Evolutionary conservation across 2,329 filamentous ascomycete genomes (phyloP).

Genomic region (Metarhizium album): DNA sequence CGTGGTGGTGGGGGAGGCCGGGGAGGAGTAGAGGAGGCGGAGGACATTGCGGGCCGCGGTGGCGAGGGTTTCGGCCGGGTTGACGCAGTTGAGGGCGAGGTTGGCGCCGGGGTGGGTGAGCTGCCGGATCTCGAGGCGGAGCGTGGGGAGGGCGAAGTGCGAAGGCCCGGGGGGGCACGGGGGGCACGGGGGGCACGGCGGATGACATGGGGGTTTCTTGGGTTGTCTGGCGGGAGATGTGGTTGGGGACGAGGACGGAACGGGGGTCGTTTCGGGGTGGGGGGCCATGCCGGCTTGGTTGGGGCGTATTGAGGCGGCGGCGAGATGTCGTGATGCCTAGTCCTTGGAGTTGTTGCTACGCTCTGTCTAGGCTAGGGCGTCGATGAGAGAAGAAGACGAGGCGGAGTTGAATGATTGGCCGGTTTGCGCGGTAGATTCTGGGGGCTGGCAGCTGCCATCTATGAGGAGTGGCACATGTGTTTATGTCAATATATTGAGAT

Average conservation of each 20-base stretch:
- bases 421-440: no score
- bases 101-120: slow-evolving; percentile 47
- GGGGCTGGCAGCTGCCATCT: no score
- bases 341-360: neutral
- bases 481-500: no score
- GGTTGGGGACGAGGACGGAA: slow-evolving; percentile 5
- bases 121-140: slow-evolving; percentile 50
- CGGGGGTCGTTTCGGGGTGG: neutral
- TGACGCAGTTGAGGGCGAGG: slow-evolving; percentile 57
- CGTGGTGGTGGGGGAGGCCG: slow-evolving; percentile 28
- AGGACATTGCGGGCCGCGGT: slow-evolving; percentile 59
- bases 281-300: neutral
- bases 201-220: neutral
- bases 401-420: no score
- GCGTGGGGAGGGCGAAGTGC: slow-evolving; percentile 37
- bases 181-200: no score
- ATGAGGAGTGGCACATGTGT: no score
- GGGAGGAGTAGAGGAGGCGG: slow-evolving; percentile 55
- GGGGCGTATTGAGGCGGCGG: neutral
- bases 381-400: no score
- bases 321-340: neutral
- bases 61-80: slow-evolving; percentile 51
- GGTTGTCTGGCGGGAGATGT: slow-evolving; percentile 16
- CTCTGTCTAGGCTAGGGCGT: no score
- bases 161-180: slow-evolving; percentile 1